These are phyloP conservation scores for Pestalotiopsis sp. DNA, from an alignment of 2,329 filamentous ascomycete genomes.

Conservation along the genomic window DNA sequence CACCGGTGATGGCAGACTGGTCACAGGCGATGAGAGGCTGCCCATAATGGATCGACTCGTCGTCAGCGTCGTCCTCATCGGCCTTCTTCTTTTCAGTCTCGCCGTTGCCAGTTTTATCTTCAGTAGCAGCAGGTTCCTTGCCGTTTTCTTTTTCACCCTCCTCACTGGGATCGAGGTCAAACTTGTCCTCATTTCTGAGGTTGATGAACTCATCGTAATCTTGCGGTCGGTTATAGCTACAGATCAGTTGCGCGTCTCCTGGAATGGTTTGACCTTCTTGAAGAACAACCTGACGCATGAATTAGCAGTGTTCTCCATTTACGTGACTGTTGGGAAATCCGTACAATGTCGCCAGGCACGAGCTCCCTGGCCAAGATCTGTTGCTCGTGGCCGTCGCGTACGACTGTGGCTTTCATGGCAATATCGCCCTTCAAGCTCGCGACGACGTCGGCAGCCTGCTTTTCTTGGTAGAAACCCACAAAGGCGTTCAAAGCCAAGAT, in stretches of 20 bases:
- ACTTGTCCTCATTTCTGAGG: conserved; percentile 32
- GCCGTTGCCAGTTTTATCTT: conserved; percentile 46
- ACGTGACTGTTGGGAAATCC: conserved; percentile 29
- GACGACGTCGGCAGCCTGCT: conserved; percentile 78
- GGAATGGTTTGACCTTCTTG: conserved; percentile 70
- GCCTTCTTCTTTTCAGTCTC: conserved; percentile 62
- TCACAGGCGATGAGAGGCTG: conserved; percentile 72
- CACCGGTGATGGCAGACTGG: conserved; percentile 81
- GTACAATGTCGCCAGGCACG: conserved; percentile 75
- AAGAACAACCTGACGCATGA: conserved; percentile 57
- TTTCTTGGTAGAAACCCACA: conserved; percentile 82
- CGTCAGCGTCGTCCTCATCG: conserved; percentile 55
- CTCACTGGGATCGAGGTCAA: conserved; percentile 21
- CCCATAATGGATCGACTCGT: conserved; percentile 60
- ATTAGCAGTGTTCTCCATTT: background rate
- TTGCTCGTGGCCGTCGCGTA: conserved; percentile 69
- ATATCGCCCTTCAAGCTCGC: conserved; percentile 78
- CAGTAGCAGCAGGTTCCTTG: conserved; percentile 52
- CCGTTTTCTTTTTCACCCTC: conserved; percentile 19
- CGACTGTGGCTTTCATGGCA: conserved; percentile 71
- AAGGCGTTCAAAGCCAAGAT: conserved; percentile 76
- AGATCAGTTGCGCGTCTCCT: conserved; percentile 72
- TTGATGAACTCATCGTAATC: conserved; percentile 41
- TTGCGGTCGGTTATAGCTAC: conserved; percentile 67
- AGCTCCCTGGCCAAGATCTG: conserved; percentile 75